Evolutionary conservation across 2,329 filamentous ascomycete species (phyloP).

Genomic region (Fusarium vanettenii): DNA sequence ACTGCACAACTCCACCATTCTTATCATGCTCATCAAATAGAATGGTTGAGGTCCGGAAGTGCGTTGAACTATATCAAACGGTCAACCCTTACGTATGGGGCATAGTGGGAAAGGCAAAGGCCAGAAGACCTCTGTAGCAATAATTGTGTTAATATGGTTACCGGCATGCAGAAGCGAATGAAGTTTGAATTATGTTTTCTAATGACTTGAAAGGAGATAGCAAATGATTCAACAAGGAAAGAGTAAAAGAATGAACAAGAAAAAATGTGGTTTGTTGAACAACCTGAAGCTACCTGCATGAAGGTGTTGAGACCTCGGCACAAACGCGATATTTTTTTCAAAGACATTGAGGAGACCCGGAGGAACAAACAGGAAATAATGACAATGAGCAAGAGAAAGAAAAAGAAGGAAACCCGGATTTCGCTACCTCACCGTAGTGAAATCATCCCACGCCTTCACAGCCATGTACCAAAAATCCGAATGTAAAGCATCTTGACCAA

Average conservation of each 20-base stretch:
- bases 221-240: not conserved
- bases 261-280: not conserved
- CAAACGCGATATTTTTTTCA: not conserved
- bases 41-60: constrained; percentile 23
- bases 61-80: constrained; percentile 25
- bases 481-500: not conserved
- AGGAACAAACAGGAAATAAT: not conserved
- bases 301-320: not conserved
- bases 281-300: not conserved
- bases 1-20: constrained; percentile 23
- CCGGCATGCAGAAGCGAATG: no score
- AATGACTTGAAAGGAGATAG: not conserved
- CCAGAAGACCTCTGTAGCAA: no score
- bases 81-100: not conserved
- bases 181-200: not conserved
- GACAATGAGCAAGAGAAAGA: not conserved
- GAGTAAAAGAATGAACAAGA: not conserved
- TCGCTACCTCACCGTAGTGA: not conserved
- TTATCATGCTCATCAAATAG: constrained; percentile 15
- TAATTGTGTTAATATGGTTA: not conserved
- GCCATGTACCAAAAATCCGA: not conserved
- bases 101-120: not conserved
- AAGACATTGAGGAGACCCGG: not conserved
- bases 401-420: not conserved
- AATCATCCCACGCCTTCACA: not conserved